Evolutionary conservation across 257 asterid genomes (phyloP).

Genomic region (Solanum dulcamara): DNA sequence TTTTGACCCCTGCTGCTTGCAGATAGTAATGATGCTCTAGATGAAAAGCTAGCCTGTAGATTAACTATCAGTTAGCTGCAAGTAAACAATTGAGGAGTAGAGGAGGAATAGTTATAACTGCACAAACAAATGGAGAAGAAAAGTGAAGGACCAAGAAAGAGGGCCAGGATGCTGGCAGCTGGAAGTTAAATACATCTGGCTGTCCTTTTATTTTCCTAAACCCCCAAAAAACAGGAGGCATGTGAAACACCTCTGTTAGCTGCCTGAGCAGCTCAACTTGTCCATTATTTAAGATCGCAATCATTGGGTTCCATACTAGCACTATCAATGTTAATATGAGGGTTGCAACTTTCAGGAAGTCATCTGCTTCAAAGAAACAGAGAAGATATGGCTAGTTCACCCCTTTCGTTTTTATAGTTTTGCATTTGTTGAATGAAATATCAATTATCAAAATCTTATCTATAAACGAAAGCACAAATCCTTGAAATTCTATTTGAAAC

Average conservation of each 20-base stretch:
- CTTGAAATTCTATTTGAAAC: neutral
- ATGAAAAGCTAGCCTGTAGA: constrained; percentile 31
- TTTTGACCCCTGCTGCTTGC: constrained; percentile 16
- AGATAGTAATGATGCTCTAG: constrained; percentile 9
- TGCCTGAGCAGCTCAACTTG: neutral
- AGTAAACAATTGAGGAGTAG: neutral
- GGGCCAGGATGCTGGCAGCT: neutral
- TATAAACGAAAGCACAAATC: neutral
- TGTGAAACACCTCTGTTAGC: neutral
- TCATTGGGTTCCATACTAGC: neutral
- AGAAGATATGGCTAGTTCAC: neutral
- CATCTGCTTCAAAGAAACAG: neutral
- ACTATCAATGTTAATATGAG: neutral
- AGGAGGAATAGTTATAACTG: neutral
- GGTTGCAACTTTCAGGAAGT: neutral
- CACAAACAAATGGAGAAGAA: neutral
- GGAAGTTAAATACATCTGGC: neutral
- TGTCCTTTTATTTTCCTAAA: neutral
- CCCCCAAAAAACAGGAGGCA: neutral
- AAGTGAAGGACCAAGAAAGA: neutral
- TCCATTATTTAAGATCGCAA: neutral
- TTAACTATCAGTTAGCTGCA: constrained; percentile 1
- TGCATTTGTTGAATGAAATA: neutral
- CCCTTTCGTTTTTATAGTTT: neutral
- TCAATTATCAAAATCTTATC: neutral